Percentiles rank a stretch among this genome's conserved stretches.
Conservation (phyloP, 1,139 yeast species). For the Barnettozyma hawaiiensis region DNA sequence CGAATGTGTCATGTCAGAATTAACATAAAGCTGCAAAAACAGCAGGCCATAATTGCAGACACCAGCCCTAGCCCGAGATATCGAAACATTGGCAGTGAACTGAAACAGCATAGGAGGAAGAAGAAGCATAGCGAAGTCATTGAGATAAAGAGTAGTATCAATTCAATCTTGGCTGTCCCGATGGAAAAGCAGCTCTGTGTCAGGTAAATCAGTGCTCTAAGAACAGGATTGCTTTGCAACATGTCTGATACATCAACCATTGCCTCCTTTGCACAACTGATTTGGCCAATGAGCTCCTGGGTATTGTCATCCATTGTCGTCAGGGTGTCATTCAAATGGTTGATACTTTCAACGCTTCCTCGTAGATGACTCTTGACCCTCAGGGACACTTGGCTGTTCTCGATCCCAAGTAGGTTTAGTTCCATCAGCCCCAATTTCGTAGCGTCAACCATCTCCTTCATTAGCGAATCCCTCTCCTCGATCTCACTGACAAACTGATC, state of each 20-base stretch:
- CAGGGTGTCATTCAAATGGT: neutral
- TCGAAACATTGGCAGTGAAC: neutral
- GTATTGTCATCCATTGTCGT: constrained; percentile 1
- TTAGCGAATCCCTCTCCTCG: constrained; percentile 10
- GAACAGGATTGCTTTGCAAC: constrained; percentile 3
- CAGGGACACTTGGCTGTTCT: neutral
- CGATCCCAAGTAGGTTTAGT: neutral
- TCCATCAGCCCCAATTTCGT: constrained; percentile 5
- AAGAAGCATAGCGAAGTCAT: neutral
- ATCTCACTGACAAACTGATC: constrained; percentile 14
- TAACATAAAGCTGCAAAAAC: neutral
- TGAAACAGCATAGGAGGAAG: neutral
- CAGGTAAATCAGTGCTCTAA: constrained; percentile 1
- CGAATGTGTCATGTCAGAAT: no score
- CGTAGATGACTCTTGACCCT: neutral
- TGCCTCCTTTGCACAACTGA: neutral
- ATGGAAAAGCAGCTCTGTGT: neutral
- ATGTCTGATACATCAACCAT: constrained; percentile 3
- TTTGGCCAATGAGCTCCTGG: constrained; percentile 2
- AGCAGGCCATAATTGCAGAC: neutral
- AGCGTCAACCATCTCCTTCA: constrained; percentile 9
- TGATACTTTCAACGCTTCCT: neutral
- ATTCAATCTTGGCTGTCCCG: neutral
- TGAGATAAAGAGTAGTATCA: neutral
- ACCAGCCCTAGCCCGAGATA: constrained; percentile 1